phyloP scores from a whole-genome alignment of 208 protist genomes.

The Phytomonas sp. region DNA sequence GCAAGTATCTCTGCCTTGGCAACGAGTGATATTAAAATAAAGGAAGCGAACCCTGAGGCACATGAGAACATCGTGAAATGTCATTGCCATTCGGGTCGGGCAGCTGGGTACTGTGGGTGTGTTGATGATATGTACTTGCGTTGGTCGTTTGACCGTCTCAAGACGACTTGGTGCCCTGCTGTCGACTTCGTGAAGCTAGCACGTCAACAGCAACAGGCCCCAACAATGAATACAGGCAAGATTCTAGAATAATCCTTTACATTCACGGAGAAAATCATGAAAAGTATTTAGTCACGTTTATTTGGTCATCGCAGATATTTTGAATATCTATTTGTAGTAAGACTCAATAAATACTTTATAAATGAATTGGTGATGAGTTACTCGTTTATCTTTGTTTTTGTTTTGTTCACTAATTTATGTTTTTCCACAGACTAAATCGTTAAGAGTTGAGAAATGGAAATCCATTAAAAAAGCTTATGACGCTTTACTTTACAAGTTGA shows the following conservation, averaged over 20 bases:
- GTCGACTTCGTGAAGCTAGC: constrained; percentile 49
- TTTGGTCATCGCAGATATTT: not conserved
- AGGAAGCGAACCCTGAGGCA: not conserved
- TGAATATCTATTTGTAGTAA: not conserved
- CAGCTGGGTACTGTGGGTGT: constrained; percentile 71
- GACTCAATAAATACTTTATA: not conserved
- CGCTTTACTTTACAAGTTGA: not conserved
- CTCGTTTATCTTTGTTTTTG: not conserved
- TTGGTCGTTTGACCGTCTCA: constrained; percentile 63
- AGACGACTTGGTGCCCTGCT: constrained; percentile 44
- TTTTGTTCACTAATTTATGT: not conserved
- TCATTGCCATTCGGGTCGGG: constrained; percentile 56
- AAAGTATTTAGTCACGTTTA: not conserved
- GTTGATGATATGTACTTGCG: constrained; percentile 86
- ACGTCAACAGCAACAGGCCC: not conserved
- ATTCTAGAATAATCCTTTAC: not conserved
- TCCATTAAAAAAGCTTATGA: not conserved
- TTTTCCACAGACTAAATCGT: not conserved
- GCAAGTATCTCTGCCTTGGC: not conserved
- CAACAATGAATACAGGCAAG: not conserved
- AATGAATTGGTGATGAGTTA: not conserved
- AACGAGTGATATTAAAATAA: constrained; percentile 2
- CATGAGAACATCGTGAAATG: constrained; percentile 17
- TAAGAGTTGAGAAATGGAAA: not conserved
- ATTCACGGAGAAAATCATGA: not conserved